Base-by-base conservation (phyloP, 441 rosid genomes). In the Gossypium trilobum region DNA sequence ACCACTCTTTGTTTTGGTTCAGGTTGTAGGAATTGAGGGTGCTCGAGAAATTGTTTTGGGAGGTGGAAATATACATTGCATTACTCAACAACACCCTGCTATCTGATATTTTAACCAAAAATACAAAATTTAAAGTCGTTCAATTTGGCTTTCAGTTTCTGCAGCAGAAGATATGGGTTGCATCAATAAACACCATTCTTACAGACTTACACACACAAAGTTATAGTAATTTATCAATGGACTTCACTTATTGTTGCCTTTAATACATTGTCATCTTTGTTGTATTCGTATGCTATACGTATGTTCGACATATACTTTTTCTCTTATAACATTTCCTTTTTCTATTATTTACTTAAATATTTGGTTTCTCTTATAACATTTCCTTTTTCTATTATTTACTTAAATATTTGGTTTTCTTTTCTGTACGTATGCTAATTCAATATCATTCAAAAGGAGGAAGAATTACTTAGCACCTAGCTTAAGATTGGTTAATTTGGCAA, bases 21-120 rank as follows among this genome's bases (percentile, higher is more conserved):
- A 91, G 95, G 88, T 91, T 75, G 93, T 89, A 76, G 74, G 80
- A 68, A 81, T 92, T n/a, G 88, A 91, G 78, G 87, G 90, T 55
- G 96, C 97, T 54, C 83, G 98, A 82, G 99, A 95, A 83, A 95
- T 91, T 0, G 92, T 83, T 67, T 70, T 92, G 71, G 99, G 84
- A 10, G 99, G 99, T 52, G 99, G 99, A 74, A 94, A 94, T 71
- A 86, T 92, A 27, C 97, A 94, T 67, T 95, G 99, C 83, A 92
- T 95, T 70, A 91, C 99, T 27, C 97, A 92, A 69, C 97, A 95
- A 78, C 93, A 95, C 27, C 93, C 99, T 7, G 86, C 75, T 22
- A n/a, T 22, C 50, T 52, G 72, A 69, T 33, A 46, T 9, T 5
- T 39, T 17, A 63, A 64, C 50, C 54, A 33, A 33, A 33, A 33